Conservation (phyloP, 345 rosid genomes). For the Populus euphratica region DNA sequence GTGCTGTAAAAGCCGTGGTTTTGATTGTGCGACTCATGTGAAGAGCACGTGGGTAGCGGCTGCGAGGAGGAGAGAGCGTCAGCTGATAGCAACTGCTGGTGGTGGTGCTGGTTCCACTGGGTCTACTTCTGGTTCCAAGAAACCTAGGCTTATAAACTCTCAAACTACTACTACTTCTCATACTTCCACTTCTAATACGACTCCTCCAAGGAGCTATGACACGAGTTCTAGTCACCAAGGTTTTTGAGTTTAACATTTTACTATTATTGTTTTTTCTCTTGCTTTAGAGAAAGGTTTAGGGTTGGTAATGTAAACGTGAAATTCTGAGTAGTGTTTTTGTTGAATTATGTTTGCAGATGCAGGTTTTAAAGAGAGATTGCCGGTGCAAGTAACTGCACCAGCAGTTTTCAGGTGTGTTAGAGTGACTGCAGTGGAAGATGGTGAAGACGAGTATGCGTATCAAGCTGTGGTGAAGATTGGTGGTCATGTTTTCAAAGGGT, state of each 20-base stretch:
- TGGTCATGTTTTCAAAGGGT: conserved; percentile 88
- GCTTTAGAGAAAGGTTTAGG: neutral
- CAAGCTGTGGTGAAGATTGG: conserved; percentile 88
- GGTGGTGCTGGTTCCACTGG: conserved; percentile 63
- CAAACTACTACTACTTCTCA: conserved; percentile 74
- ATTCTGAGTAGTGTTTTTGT: conserved; percentile 28
- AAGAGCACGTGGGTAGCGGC: conserved; percentile 99
- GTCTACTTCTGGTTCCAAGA: conserved; percentile 78
- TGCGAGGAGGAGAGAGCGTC: conserved; percentile 81
- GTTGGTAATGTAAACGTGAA: neutral
- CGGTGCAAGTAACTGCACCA: conserved; percentile 77
- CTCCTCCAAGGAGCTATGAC: conserved; percentile 88
- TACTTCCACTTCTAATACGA: conserved; percentile 84
- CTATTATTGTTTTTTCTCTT: neutral
- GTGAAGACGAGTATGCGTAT: conserved; percentile 86
- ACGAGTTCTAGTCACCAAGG: conserved; percentile 91
- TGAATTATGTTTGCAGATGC: conserved; percentile 39
- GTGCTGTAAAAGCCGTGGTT: conserved; percentile 92
- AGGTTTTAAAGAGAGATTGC: conserved; percentile 56
- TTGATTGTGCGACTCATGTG: conserved; percentile 86
- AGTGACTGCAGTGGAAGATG: conserved; percentile 89
- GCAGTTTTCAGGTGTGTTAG: conserved; percentile 94
- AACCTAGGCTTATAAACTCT: conserved; percentile 63
- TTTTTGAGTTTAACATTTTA: conserved; percentile 6
- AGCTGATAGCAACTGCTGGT: conserved; percentile 40